Evolutionary conservation across 2,329 filamentous ascomycete genomes (phyloP).

Genomic region (Cercospora sp.): DNA sequence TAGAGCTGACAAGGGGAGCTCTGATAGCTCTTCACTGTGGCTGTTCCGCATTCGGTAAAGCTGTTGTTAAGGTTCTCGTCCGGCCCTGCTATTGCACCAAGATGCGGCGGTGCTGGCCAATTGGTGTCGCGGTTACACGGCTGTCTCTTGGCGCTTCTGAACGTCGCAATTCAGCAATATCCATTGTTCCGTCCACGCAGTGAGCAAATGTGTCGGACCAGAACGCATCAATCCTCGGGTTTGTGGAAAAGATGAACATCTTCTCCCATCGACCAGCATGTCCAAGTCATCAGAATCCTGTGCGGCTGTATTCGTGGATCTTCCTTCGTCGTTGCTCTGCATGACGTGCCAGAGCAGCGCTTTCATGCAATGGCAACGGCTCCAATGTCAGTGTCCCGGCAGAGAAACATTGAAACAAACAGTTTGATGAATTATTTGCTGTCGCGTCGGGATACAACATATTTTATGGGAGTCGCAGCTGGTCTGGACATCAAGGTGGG

Average conservation of each 20-base stretch:
- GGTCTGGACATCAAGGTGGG: slow-evolving; percentile 14
- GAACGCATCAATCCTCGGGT: background rate
- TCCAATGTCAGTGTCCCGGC: background rate
- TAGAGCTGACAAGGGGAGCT: slow-evolving; percentile 13
- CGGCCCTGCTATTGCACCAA: background rate
- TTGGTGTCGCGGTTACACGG: background rate
- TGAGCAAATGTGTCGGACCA: background rate
- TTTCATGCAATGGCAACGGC: background rate
- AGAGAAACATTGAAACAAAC: background rate
- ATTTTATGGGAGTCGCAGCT: background rate
- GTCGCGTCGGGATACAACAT: background rate
- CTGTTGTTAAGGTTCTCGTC: background rate
- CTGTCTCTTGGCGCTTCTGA: slow-evolving; percentile 4
- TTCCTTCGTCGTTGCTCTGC: background rate
- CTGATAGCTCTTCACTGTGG: slow-evolving; percentile 12
- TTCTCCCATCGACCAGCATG: background rate
- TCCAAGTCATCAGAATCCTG: background rate
- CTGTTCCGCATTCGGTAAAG: slow-evolving; percentile 10
- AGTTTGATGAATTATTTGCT: background rate
- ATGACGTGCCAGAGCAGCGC: background rate
- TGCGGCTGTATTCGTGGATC: background rate
- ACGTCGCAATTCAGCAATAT: slow-evolving; percentile 8
- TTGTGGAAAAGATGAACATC: background rate
- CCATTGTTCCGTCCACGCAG: background rate
- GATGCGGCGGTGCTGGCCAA: slow-evolving; percentile 18